phyloP scores from a whole-genome alignment of 2,329 filamentous ascomycete genomes.

The Corynespora cassiicola region DNA sequence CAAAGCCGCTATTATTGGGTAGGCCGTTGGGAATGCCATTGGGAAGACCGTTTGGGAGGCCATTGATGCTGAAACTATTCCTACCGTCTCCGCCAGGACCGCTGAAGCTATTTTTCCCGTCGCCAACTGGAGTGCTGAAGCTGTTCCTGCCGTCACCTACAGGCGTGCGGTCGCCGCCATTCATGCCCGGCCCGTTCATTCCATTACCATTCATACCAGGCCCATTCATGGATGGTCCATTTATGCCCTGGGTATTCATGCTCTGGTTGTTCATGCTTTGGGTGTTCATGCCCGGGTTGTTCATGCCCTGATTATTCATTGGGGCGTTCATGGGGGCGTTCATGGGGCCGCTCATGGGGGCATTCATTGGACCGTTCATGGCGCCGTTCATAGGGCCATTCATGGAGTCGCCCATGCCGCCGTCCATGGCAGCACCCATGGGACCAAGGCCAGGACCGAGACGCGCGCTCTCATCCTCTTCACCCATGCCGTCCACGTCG shows the following conservation, averaged over 20 bases:
- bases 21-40: slow-evolving; percentile 13
- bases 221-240: slow-evolving; percentile 12
- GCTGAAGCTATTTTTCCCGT: slow-evolving; percentile 19
- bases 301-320: slow-evolving; percentile 15
- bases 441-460: slow-evolving; percentile 22
- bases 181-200: slow-evolving; percentile 10
- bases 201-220: slow-evolving; percentile 13
- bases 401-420: slow-evolving; percentile 19
- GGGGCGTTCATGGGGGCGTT: slow-evolving; percentile 18
- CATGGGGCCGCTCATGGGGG: slow-evolving; percentile 12
- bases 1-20: slow-evolving; percentile 3
- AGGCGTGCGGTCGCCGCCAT: slow-evolving; percentile 24
- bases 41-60: slow-evolving; percentile 18
- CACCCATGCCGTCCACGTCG: slow-evolving; percentile 57
- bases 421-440: slow-evolving; percentile 27
- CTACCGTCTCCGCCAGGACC: slow-evolving; percentile 27
- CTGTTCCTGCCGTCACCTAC: slow-evolving; percentile 26
- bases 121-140: too few relatives aligned
- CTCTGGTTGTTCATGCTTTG: slow-evolving; percentile 8
- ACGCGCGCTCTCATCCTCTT: slow-evolving; percentile 47
- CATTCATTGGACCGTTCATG: slow-evolving; percentile 18
- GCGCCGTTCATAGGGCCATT: slow-evolving; percentile 10
- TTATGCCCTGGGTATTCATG: slow-evolving; percentile 19
- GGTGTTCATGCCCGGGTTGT: slow-evolving; percentile 15
- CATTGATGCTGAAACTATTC: slow-evolving; percentile 25